phyloP scores from a whole-genome alignment of 1,284 basidiomycete genomes.

The Ceratobasidium theobromae region DNA sequence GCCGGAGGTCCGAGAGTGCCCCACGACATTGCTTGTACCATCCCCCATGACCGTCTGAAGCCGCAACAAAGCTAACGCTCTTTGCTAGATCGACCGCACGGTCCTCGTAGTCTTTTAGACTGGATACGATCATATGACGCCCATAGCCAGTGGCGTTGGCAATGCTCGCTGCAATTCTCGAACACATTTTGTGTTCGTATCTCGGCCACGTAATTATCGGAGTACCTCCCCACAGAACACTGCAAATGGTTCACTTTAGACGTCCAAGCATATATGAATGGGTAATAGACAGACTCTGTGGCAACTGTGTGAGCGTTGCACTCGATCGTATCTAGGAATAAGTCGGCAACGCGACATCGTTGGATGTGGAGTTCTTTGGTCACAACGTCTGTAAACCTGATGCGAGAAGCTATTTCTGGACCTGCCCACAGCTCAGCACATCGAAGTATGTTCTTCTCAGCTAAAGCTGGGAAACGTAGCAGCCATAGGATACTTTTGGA shows the following conservation, averaged over 20 bases:
- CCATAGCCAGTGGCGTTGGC: slow-evolving; percentile 59
- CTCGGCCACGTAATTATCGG: slow-evolving; percentile 61
- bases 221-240: slow-evolving; percentile 62
- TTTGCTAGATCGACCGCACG: slow-evolving; percentile 54
- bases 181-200: slow-evolving; percentile 61
- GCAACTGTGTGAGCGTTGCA: slow-evolving; percentile 66
- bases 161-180: slow-evolving; percentile 60
- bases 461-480: slow-evolving; percentile 59
- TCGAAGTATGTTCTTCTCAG: slow-evolving; percentile 55
- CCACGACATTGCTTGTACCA: slow-evolving; percentile 40
- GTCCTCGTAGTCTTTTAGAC: slow-evolving; percentile 54
- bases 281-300: slow-evolving; percentile 50
- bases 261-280: not conserved
- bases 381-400: slow-evolving; percentile 61
- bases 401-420: slow-evolving; percentile 53
- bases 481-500: slow-evolving; percentile 62
- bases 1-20: slow-evolving; percentile 50
- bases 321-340: slow-evolving; percentile 66
- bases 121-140: slow-evolving; percentile 54
- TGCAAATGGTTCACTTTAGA: slow-evolving; percentile 4
- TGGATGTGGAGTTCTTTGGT: slow-evolving; percentile 57
- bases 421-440: slow-evolving; percentile 57
- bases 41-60: slow-evolving; percentile 37
- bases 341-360: slow-evolving; percentile 57
- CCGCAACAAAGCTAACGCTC: slow-evolving; percentile 44